Percentiles rank a stretch among this genome's conserved stretches.
Evolutionary conservation across 1,284 basidiomycete species (phyloP).

Genomic region (Meira nashicola): DNA sequence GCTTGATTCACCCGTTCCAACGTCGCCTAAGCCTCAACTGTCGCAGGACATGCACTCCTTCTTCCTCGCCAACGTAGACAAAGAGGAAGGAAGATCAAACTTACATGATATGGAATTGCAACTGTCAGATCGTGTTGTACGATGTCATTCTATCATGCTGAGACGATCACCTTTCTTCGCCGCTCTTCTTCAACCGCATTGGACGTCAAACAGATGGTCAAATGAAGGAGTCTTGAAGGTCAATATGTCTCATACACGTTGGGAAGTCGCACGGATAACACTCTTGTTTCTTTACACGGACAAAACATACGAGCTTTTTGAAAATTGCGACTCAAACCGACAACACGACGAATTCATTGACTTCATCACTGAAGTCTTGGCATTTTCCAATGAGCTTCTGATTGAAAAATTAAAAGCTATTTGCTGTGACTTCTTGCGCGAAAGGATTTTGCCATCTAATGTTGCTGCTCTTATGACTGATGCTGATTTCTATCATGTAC

Average conservation of each 20-base stretch:
- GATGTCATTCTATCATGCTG: constrained; percentile 70
- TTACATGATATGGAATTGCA: constrained; percentile 70
- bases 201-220: constrained; percentile 68
- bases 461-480: constrained; percentile 76
- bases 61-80: constrained; percentile 51
- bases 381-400: constrained; percentile 80
- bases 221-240: constrained; percentile 61
- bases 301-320: constrained; percentile 68
- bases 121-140: constrained; percentile 67
- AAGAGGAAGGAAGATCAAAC: constrained; percentile 20
- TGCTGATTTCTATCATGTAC: constrained; percentile 72
- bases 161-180: constrained; percentile 80
- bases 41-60: constrained; percentile 58
- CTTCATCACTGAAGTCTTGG: constrained; percentile 81
- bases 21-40: constrained; percentile 57
- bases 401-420: constrained; percentile 77
- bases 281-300: constrained; percentile 77
- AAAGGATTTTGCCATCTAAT: constrained; percentile 70
- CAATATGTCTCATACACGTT: constrained; percentile 69
- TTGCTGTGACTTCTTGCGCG: constrained; percentile 61
- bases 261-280: constrained; percentile 72
- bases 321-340: constrained; percentile 49
- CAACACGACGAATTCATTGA: constrained; percentile 75
- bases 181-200: constrained; percentile 76
- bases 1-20: constrained; percentile 52